A percentile compares a stretch with the other conserved stretches of the same genome.
phyloP scores from a whole-genome alignment of 768 basidiomycete species.

The Termitomyces sp. region DNA sequence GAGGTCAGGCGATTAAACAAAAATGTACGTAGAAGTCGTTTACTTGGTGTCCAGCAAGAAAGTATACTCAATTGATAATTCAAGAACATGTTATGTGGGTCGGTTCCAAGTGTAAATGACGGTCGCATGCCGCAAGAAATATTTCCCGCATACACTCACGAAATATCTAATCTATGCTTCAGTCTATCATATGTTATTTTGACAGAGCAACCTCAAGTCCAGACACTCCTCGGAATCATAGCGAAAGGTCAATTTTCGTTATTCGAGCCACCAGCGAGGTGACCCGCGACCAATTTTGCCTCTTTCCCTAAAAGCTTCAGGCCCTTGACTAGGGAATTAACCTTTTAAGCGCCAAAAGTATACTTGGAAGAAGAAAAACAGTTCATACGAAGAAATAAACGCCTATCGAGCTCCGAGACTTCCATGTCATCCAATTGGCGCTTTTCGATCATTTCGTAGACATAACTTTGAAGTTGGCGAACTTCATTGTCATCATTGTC shows the following conservation, averaged over 20 bases:
- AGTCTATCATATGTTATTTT: too few species aligned
- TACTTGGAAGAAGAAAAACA: not conserved
- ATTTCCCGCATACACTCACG: too few species aligned
- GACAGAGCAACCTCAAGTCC: not conserved
- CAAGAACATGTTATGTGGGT: too few species aligned
- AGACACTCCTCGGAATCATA: not conserved
- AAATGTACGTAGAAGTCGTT: constrained; percentile 8
- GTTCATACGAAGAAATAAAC: not conserved
- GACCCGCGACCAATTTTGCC: not conserved
- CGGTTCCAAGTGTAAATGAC: too few species aligned
- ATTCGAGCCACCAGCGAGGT: not conserved
- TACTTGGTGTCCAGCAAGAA: too few species aligned
- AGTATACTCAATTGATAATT: too few species aligned
- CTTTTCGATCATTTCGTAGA: not conserved
- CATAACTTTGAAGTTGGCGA: not conserved
- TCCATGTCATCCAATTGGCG: not conserved
- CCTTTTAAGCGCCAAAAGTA: not conserved
- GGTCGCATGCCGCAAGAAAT: too few species aligned
- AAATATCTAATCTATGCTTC: too few species aligned
- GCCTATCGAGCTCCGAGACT: not conserved
- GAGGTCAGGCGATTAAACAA: constrained; percentile 17
- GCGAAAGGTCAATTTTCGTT: not conserved
- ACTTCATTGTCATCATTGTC: not conserved
- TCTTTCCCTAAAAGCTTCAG: not conserved
- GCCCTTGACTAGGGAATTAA: not conserved